Evolutionary conservation across 2,329 filamentous ascomycete genomes (phyloP), one percentile per base, ranked within the genome.

Genomic region (Ophiosphaerella narmari): DNA sequence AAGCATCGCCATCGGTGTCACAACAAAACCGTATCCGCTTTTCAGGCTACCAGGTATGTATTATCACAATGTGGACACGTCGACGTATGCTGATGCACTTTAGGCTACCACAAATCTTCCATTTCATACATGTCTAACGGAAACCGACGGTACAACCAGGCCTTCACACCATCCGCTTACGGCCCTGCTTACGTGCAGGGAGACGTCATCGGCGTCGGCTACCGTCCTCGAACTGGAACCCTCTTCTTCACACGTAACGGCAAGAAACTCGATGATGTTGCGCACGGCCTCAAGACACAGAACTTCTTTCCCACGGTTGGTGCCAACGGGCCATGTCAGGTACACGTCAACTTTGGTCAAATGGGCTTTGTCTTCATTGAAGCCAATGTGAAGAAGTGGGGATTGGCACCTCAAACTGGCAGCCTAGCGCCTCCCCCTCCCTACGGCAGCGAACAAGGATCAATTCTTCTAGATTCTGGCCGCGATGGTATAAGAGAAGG

Each of bases 381-480:
- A 75, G 94, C 93, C 55, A 99, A 99, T 67, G 94, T 99, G 53
- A 99, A 99, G 85, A 99, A 97, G 80, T 99, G 94, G 94, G 94
- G 94, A 2, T 79, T 99, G 47, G 94, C 94, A 40, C 94, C 94
- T 5, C 95, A 95, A 83, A 97, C 91, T 1, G 94, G 94, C 51
- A 96, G 91, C 66, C 81, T 99, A 52, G 94, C 94, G 24, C 94
- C 94, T 13, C 94, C 94, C 37, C 94, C 94, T 43, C 94, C 94
- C 1, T 99, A 99, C 70, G 94, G 94, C 40, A 96, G 91, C 55
- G 94, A 97, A 76, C 91, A 96, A 75, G 94, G 94, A 64, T 97
- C 92, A 69, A 97, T 99, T 62, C 80, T 99, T 24, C 83, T 99
- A 11, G 94, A 97, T 71, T 87, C 90, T 5, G 94, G 94, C 11